Evolutionary conservation across 2,329 filamentous ascomycete genomes (phyloP), one percentile per base, ranked within the genome.

Genomic region (Akanthomyces uredinophilus): DNA sequence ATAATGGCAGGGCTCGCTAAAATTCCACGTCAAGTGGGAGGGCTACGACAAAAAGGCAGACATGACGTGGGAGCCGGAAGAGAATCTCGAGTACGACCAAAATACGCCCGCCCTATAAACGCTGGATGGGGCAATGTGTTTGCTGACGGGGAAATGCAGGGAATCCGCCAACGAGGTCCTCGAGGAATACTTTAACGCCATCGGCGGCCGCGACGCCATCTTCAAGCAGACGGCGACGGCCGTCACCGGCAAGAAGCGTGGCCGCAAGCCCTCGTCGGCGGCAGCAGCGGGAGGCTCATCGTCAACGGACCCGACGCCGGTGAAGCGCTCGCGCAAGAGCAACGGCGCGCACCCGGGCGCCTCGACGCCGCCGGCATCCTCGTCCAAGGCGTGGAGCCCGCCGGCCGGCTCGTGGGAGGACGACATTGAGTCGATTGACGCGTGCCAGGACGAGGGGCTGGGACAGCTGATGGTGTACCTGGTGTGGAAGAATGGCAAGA

Each of bases 351-450:
- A 87, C 65, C 83, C 83, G 0, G 71, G 69, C 2, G 77, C 80
- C 2, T 70, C 77, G 16, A 79, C 80, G 10, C 79, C 84, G 0
- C 79, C 84, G 0, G 81, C 84, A 0, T 74, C 75, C 0, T 74
- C 75, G 1, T 77, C 71, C 2, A 77, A 75, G 60, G 74, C 75
- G 60, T 92, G 88, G 83, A 83, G 82, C 62, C 87, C 88, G 2
- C 91, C 91, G 0, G 79, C 82, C 2, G 90, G 90, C 8, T 87
- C 82, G 37, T 95, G 91, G 91, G 91, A 95, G 66, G 84, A 91
- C 13, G 81, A 90, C 2, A 84, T 94, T 27, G 80, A 83, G 22
- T 78, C 79, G 1, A 87, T 95, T 37, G 89, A 92, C 66, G 89
- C 88, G 0, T 88, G 89, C 62, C 84, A 91, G 68, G 87, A 91